phyloP scores from a whole-genome alignment of 2,329 filamentous ascomycete genomes.

The Colletotrichum tabaci region DNA sequence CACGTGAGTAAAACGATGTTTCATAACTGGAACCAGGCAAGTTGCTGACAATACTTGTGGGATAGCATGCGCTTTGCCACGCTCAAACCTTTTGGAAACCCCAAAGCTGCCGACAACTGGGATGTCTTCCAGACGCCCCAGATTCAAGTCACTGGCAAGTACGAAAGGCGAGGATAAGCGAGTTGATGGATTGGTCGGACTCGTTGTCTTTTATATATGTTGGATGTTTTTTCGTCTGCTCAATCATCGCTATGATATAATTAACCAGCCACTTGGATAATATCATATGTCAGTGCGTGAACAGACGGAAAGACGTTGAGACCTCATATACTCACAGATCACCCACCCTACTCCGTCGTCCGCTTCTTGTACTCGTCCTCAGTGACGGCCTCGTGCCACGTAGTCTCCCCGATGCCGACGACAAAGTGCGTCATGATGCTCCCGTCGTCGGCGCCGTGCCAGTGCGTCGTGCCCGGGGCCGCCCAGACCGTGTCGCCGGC shows the following conservation, averaged over 20 bases:
- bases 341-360: not conserved
- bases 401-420: conserved; percentile 54
- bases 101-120: conserved; percentile 58
- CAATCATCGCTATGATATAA: no score
- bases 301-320: not conserved
- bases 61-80: conserved; percentile 57
- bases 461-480: conserved; percentile 58
- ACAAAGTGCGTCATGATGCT: conserved; percentile 58
- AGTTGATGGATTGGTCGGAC: not conserved
- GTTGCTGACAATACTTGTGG: not conserved
- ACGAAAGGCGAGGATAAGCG: conserved; percentile 12
- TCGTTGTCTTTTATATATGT: not conserved
- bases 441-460: conserved; percentile 59
- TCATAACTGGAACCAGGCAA: not conserved
- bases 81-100: conserved; percentile 59
- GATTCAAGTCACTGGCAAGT: conserved; percentile 50
- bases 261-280: not conserved
- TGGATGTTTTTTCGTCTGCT: no score
- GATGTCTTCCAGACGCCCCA: conserved; percentile 55
- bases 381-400: conserved; percentile 53
- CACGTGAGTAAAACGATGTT: conserved; percentile 3
- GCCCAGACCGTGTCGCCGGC: conserved; percentile 59
- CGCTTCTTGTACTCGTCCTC: conserved; percentile 52
- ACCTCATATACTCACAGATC: not conserved
- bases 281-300: not conserved